These are phyloP conservation scores for Pisolithus orientalis DNA, from an alignment of 768 basidiomycete species.

Conservation along the genomic window DNA sequence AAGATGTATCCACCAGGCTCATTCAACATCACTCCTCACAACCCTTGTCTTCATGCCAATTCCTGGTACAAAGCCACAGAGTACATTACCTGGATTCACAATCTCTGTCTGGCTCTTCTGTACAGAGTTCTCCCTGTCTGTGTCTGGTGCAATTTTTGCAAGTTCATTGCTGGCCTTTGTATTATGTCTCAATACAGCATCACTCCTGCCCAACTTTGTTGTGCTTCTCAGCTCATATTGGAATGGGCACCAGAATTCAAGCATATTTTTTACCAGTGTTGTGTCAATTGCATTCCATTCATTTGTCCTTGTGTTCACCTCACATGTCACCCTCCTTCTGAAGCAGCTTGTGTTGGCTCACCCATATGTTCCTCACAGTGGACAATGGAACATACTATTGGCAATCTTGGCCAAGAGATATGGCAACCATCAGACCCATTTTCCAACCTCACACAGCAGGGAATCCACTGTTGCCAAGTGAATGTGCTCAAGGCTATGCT, in stretches of 20 bases:
- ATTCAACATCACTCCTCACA: constrained; percentile 15
- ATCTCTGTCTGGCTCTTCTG: neutral
- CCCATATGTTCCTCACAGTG: constrained; percentile 21
- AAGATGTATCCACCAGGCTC: constrained; percentile 11
- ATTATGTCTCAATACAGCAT: constrained; percentile 1
- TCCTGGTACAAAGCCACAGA: neutral
- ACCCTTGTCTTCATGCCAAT: constrained; percentile 1
- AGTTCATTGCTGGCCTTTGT: neutral
- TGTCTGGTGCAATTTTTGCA: neutral
- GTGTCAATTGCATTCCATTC: constrained; percentile 21
- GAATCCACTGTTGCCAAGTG: constrained; percentile 13
- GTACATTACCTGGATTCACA: neutral
- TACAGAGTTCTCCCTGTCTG: neutral
- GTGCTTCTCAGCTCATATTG: constrained; percentile 1
- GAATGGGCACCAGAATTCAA: constrained; percentile 24
- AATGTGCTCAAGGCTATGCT: constrained; percentile 12
- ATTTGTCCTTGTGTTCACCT: constrained; percentile 21
- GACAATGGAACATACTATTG: constrained; percentile 21
- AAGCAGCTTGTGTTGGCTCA: constrained; percentile 10
- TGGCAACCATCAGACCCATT: constrained; percentile 18
- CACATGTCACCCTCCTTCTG: constrained; percentile 12
- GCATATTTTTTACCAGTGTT: constrained; percentile 17
- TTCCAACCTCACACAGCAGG: constrained; percentile 22
- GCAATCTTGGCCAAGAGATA: constrained; percentile 22
- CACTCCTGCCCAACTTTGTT: neutral